Evolutionary conservation across 257 asterid genomes (phyloP).

Genomic region (Phtheirospermum japonicum): DNA sequence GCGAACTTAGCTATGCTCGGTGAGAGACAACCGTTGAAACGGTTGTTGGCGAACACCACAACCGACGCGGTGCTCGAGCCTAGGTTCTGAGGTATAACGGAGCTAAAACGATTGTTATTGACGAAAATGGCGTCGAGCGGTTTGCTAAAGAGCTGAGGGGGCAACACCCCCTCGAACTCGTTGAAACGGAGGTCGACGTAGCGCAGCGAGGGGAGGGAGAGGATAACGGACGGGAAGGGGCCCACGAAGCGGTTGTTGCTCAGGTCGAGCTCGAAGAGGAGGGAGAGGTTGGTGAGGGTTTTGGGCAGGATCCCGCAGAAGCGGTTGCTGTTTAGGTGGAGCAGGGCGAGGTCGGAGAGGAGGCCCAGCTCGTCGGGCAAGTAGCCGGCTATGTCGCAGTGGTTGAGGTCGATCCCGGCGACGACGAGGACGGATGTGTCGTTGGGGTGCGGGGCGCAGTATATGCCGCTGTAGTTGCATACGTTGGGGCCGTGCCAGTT

Average conservation of each 20-base stretch:
- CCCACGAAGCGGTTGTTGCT: constrained; percentile 80
- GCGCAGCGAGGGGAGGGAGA: constrained; percentile 46
- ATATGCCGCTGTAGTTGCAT: constrained; percentile 56
- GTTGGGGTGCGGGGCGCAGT: constrained; percentile 47
- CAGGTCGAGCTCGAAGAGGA: constrained; percentile 63
- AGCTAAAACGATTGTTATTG: constrained; percentile 52
- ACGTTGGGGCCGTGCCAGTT: constrained; percentile 63
- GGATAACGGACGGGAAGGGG: constrained; percentile 61
- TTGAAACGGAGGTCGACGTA: constrained; percentile 68
- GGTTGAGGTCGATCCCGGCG: constrained; percentile 72
- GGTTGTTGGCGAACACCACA: constrained; percentile 67
- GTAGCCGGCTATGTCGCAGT: constrained; percentile 60
- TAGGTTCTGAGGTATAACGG: constrained; percentile 44
- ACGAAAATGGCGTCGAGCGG: constrained; percentile 59
- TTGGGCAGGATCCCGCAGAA: constrained; percentile 71
- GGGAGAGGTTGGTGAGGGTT: constrained; percentile 43
- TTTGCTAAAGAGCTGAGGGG: constrained; percentile 47
- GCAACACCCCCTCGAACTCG: constrained; percentile 71
- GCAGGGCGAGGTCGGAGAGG: constrained; percentile 51
- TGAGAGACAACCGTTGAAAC: constrained; percentile 58
- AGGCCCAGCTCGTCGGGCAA: constrained; percentile 66
- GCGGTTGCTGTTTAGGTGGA: constrained; percentile 67
- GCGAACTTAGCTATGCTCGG: constrained; percentile 56
- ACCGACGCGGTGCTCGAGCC: constrained; percentile 57
- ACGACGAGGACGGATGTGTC: constrained; percentile 40